These are phyloP conservation scores for Prunus dulcis DNA, from an alignment of 306 rosid species.

Conservation along the genomic window DNA sequence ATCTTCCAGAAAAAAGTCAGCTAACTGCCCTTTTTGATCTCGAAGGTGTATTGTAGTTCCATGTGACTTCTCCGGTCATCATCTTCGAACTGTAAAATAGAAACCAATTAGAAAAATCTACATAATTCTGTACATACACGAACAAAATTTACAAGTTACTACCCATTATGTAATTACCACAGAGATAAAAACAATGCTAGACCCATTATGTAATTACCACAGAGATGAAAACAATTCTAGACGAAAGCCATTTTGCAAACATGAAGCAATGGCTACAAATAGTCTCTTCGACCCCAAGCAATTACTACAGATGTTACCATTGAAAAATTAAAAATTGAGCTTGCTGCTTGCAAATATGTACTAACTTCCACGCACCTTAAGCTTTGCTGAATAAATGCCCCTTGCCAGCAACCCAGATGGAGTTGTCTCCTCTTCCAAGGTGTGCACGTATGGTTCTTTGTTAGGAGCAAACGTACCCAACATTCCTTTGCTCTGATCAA, in stretches of 20 bases:
- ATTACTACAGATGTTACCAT: neutral
- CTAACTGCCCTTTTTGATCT: slow-evolving; percentile 42
- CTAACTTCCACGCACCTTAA: slow-evolving; percentile 52
- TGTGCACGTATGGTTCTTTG: slow-evolving; percentile 57
- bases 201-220: neutral
- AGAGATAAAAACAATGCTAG: neutral
- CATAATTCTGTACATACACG: neutral
- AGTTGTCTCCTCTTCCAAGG: slow-evolving; percentile 85
- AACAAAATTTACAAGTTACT: neutral
- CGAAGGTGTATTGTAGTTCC: slow-evolving; percentile 48
- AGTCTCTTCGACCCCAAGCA: neutral
- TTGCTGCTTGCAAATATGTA: neutral
- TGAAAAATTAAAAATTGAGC: neutral
- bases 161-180: neutral
- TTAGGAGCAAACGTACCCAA: slow-evolving; percentile 94
- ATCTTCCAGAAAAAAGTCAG: slow-evolving; percentile 2
- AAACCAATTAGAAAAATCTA: neutral
- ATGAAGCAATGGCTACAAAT: neutral
- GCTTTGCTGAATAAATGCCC: slow-evolving; percentile 79
- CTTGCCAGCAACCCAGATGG: slow-evolving; percentile 87
- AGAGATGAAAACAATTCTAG: neutral
- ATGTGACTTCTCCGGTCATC: slow-evolving; percentile 54
- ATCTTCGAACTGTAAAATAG: slow-evolving; percentile 45
- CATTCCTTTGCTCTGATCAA: slow-evolving; percentile 88
- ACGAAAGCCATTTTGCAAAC: neutral